Conservation (phyloP, 179 eudicot species). For the Spinacia oleracea region DNA sequence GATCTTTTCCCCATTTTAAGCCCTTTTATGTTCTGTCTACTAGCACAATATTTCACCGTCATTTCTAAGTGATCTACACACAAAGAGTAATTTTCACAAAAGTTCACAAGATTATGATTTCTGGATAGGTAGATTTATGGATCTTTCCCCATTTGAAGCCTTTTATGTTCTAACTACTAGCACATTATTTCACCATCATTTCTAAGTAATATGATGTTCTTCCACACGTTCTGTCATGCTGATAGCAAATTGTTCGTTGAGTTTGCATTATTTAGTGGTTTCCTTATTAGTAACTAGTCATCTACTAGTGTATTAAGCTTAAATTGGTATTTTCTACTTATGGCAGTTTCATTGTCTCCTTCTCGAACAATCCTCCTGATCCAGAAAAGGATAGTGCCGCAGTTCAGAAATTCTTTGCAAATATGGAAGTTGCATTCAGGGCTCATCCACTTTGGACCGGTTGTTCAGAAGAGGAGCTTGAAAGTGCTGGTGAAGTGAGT, state of each 20-base stretch:
- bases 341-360: constrained; percentile 91
- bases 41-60: background rate
- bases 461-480: constrained; percentile 93
- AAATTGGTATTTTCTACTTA: constrained; percentile 6
- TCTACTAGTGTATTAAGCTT: constrained; percentile 12
- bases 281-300: constrained; percentile 7
- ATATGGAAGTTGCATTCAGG: constrained; percentile 90
- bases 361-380: constrained; percentile 78
- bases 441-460: constrained; percentile 96
- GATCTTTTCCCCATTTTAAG: background rate
- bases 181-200: background rate
- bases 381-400: constrained; percentile 88
- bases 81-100: too few species aligned
- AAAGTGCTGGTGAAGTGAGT: constrained; percentile 97
- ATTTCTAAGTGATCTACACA: background rate
- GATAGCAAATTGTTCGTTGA: background rate
- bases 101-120: background rate
- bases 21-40: background rate
- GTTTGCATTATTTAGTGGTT: background rate
- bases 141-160: background rate
- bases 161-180: background rate
- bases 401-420: constrained; percentile 81
- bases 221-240: background rate
- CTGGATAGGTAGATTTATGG: background rate
- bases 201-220: background rate